Evolutionary conservation across 1,139 yeast species (phyloP).

Genomic region (Debaryomyces robertsiae): DNA sequence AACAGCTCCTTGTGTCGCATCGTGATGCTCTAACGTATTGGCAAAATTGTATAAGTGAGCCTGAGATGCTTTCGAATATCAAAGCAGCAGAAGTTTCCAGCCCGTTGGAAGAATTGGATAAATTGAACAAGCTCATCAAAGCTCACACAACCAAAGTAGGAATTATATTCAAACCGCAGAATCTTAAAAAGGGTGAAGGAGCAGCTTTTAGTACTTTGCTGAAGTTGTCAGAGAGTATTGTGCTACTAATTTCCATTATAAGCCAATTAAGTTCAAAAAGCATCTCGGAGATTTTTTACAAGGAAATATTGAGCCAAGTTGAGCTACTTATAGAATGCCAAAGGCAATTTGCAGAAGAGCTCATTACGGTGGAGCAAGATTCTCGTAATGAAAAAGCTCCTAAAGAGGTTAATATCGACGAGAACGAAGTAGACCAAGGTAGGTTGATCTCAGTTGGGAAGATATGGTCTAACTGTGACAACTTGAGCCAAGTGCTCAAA

Average conservation of each 20-base stretch:
- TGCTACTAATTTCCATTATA: constrained; percentile 49
- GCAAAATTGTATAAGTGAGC: constrained; percentile 22
- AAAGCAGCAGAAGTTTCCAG: constrained; percentile 39
- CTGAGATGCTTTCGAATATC: constrained; percentile 17
- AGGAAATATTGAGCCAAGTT: constrained; percentile 37
- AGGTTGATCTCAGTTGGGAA: constrained; percentile 63
- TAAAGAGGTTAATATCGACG: constrained; percentile 8
- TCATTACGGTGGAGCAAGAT: constrained; percentile 33
- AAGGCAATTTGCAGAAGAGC: constrained; percentile 27
- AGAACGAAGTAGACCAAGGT: constrained; percentile 26
- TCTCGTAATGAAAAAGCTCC: constrained; percentile 19
- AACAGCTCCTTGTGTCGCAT: constrained; percentile 32
- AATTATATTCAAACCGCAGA: constrained; percentile 68
- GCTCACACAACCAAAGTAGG: constrained; percentile 84
- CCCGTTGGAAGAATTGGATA: constrained; percentile 60
- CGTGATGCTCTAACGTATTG: constrained; percentile 40
- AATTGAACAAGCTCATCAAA: constrained; percentile 59
- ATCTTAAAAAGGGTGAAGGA: constrained; percentile 33
- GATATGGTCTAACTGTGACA: constrained; percentile 64
- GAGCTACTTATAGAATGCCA: constrained; percentile 31
- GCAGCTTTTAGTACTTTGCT: constrained; percentile 59
- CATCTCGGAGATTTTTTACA: constrained; percentile 44
- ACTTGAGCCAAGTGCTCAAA: constrained; percentile 37
- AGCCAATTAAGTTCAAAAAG: constrained; percentile 41
- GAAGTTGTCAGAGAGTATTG: constrained; percentile 47